Base-by-base conservation (phyloP, 164 flowering plant genomes). In the Sedum album region DNA sequence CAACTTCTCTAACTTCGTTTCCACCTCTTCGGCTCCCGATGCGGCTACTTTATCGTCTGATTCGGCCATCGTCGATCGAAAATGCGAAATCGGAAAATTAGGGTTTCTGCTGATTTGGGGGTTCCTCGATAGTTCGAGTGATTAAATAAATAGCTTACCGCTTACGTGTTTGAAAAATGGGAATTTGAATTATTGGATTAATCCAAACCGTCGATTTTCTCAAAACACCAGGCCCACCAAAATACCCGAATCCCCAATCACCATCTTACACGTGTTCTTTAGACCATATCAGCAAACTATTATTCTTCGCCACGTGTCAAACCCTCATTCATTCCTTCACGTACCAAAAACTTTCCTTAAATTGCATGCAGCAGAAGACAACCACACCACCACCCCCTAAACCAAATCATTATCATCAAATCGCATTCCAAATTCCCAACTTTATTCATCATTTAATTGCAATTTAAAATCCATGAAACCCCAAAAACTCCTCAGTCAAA, bases 1-100 rank as follows among this genome's bases (percentile, higher is more conserved):
- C n/a, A n/a, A n/a, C n/a, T n/a, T n/a, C 39, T 21, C 18, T 23
- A 1, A 62, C 6, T 3, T 67, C 74, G 69, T 23, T 11, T 69
- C 49, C 35, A 25, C 6, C 53, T 41, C 44, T 66, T 67, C 49
- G 70, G 65, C 35, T 4, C 18, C 31, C 10, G 35, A 21, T 28
- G 65, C 65, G 35, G 35, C n/a, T 20, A 31, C 35, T n/a, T n/a
- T n/a, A 10, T 31, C n/a, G 18, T 46, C 17, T 20, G n/a, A 46
- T 46, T 46, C 51, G 51, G 51, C 51, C 51, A 46, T 46, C 51
- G 51, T 13, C 18, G 51, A 46, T 46, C n/a, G 51, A 46, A 46
- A 46, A 46, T 46, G 15, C 51, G 18, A 46, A 46, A 46, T 60
- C 31, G 65, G 17, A 4, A 60, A 60, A 31, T 28, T 28, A 31